Evolutionary conservation across 2,329 filamentous ascomycete genomes (phyloP).

Genomic region (Fusarium tricinctum): DNA sequence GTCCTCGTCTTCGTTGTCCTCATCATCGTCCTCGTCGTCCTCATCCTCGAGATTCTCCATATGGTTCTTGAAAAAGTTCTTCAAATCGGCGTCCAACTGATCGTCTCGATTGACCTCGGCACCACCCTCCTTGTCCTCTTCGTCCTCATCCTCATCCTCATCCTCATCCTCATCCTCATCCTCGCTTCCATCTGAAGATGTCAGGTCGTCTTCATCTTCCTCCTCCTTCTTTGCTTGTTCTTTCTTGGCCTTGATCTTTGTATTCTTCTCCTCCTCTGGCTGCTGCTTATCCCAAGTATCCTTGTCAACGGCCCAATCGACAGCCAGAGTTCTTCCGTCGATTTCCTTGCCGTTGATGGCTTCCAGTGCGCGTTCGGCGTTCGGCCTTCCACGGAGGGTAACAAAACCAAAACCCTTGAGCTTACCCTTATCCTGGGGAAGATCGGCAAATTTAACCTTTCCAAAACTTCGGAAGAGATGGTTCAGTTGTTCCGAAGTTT

Average conservation of each 20-base stretch:
- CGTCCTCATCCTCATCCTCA: slow-evolving; percentile 39
- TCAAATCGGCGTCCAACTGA: slow-evolving; percentile 61
- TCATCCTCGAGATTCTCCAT: slow-evolving; percentile 71
- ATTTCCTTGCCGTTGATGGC: slow-evolving; percentile 90
- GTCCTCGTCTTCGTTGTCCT: slow-evolving; percentile 59
- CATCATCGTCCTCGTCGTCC: slow-evolving; percentile 63
- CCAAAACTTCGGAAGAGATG: slow-evolving; percentile 88
- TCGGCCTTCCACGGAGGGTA: slow-evolving; percentile 86
- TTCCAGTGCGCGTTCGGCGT: slow-evolving; percentile 89
- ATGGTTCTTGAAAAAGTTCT: slow-evolving; percentile 71
- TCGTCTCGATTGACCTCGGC: slow-evolving; percentile 58
- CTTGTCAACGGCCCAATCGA: slow-evolving; percentile 98
- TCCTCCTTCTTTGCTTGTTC: slow-evolving; percentile 58
- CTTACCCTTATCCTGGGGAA: slow-evolving; percentile 83
- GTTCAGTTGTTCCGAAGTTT: slow-evolving; percentile 83
- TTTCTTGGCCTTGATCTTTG: slow-evolving; percentile 54
- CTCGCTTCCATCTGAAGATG: slow-evolving; percentile 30
- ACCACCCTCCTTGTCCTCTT: slow-evolving; percentile 31
- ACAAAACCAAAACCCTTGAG: slow-evolving; percentile 95
- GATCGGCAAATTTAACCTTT: slow-evolving; percentile 87
- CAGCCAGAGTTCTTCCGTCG: slow-evolving; percentile 88
- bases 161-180: slow-evolving; percentile 50
- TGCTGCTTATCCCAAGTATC: slow-evolving; percentile 81
- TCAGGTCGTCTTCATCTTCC: slow-evolving; percentile 56
- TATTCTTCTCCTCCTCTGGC: slow-evolving; percentile 55